Conservation (phyloP, 2,329 filamentous ascomycete species). For the Rutstroemia sp. region DNA sequence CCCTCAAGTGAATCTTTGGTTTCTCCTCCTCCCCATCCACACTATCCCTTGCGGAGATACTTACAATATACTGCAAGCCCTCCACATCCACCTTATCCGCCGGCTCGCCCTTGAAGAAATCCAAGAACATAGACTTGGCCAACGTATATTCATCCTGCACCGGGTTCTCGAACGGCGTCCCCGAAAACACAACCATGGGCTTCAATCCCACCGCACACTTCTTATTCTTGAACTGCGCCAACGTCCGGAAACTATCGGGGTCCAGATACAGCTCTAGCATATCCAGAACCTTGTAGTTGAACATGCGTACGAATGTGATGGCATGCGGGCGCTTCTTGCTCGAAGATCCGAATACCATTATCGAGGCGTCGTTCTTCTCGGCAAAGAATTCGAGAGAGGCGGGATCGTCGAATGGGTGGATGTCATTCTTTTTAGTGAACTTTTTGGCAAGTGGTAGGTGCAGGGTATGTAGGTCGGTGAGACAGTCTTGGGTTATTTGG, state of each 20-base stretch:
- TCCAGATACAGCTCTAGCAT: slow-evolving; percentile 90
- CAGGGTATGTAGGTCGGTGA: slow-evolving; percentile 78
- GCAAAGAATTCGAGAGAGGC: slow-evolving; percentile 89
- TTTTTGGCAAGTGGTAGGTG: slow-evolving; percentile 80
- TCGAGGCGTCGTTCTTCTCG: slow-evolving; percentile 87
- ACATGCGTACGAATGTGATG: slow-evolving; percentile 75
- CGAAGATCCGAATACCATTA: slow-evolving; percentile 77
- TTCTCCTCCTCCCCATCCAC: slow-evolving; percentile 39
- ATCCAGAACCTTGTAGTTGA: slow-evolving; percentile 81
- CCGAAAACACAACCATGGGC: slow-evolving; percentile 86
- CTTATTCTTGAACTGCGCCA: slow-evolving; percentile 68
- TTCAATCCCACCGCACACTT: slow-evolving; percentile 76
- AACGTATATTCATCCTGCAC: slow-evolving; percentile 73
- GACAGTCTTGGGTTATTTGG: slow-evolving; percentile 71
- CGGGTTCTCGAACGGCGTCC: slow-evolving; percentile 78
- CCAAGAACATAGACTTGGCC: slow-evolving; percentile 78
- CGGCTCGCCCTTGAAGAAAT: slow-evolving; percentile 81
- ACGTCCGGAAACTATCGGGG: slow-evolving; percentile 59
- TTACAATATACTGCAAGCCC: slow-evolving; percentile 85
- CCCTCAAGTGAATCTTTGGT: slow-evolving; percentile 59
- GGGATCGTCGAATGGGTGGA: slow-evolving; percentile 90
- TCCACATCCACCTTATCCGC: slow-evolving; percentile 85
- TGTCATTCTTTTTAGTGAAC: slow-evolving; percentile 94
- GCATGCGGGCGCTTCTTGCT: slow-evolving; percentile 95
- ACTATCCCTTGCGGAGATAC: slow-evolving; percentile 66